Conservation (phyloP, 345 rosid species). For the Ricinus communis region DNA sequence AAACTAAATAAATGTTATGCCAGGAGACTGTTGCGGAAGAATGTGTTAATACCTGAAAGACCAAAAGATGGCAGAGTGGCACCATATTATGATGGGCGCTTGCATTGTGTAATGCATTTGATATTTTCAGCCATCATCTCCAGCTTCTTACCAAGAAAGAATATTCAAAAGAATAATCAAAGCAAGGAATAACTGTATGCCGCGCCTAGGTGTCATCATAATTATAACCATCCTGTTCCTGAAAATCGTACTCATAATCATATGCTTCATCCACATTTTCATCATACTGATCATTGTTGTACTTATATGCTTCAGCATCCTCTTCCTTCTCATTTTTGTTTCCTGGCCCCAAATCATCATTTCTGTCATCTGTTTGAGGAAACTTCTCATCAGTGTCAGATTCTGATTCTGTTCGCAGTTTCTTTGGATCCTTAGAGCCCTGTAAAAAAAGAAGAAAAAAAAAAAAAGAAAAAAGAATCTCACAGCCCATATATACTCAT, state of each 20-base stretch:
- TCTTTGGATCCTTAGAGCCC: conserved; percentile 29
- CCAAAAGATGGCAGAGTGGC: neutral
- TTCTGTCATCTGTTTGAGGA: conserved; percentile 5
- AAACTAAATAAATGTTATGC: neutral
- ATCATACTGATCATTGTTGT: conserved; percentile 12
- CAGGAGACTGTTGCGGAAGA: neutral
- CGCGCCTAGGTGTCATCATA: neutral
- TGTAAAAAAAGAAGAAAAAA: neutral
- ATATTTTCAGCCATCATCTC: neutral
- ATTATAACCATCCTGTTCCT: conserved; percentile 25
- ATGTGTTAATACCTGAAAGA: neutral
- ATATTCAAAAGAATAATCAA: neutral
- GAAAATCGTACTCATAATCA: conserved; percentile 14
- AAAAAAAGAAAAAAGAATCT: neutral
- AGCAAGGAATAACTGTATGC: neutral
- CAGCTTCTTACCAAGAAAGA: neutral
- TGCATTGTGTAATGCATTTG: neutral
- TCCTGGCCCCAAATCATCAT: conserved; percentile 15
- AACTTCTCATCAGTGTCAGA: conserved; percentile 23
- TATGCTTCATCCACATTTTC: conserved; percentile 30
- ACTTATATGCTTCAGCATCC: conserved; percentile 4
- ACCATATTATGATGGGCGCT: too few relatives aligned
- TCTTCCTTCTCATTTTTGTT: conserved; percentile 16
- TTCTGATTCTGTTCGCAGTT: conserved; percentile 30
- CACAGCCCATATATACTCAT: neutral